These are phyloP conservation scores for Mycena sp. DNA, from an alignment of 1,284 basidiomycete genomes.

Conservation along the genomic window DNA sequence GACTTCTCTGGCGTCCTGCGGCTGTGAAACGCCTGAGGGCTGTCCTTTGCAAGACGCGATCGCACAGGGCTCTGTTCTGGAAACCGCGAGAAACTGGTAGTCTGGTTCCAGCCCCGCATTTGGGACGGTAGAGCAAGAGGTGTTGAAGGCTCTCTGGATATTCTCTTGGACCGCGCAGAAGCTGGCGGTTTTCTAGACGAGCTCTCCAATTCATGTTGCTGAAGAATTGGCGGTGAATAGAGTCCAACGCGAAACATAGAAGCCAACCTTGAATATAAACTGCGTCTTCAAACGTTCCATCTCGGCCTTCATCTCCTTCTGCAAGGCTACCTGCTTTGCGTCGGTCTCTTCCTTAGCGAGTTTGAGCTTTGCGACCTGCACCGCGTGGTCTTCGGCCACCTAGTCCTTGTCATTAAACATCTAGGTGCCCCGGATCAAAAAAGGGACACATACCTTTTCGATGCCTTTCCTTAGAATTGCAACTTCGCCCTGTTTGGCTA, in stretches of 20 bases:
- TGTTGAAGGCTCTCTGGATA: slow-evolving; percentile 48
- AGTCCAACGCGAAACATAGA: neutral
- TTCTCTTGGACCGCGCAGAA: slow-evolving; percentile 53
- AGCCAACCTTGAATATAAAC: slow-evolving; percentile 69
- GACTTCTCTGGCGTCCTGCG: slow-evolving; percentile 44
- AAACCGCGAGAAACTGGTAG: slow-evolving; percentile 27
- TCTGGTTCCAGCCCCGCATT: slow-evolving; percentile 48
- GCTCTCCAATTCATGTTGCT: slow-evolving; percentile 80
- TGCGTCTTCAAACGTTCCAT: slow-evolving; percentile 76
- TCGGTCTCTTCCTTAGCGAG: slow-evolving; percentile 69
- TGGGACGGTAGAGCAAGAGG: slow-evolving; percentile 51
- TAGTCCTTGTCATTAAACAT: slow-evolving; percentile 37
- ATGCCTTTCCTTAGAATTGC: slow-evolving; percentile 64
- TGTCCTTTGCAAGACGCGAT: slow-evolving; percentile 40
- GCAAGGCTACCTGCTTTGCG: slow-evolving; percentile 58
- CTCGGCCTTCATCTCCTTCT: slow-evolving; percentile 71
- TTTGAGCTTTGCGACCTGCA: slow-evolving; percentile 65
- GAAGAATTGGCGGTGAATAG: slow-evolving; percentile 15
- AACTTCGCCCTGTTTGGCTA: slow-evolving; percentile 70
- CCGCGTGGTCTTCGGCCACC: slow-evolving; percentile 66
- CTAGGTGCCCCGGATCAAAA: neutral
- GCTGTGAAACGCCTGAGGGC: slow-evolving; percentile 8
- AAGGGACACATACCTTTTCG: slow-evolving; percentile 57
- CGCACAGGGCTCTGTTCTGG: slow-evolving; percentile 50
- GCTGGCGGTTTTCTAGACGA: slow-evolving; percentile 58